A percentile compares a stretch with the other conserved stretches of the same genome.
These are phyloP conservation scores for Aspergillus texensis DNA, from an alignment of 2,329 filamentous ascomycete genomes.

Conservation along the genomic window DNA sequence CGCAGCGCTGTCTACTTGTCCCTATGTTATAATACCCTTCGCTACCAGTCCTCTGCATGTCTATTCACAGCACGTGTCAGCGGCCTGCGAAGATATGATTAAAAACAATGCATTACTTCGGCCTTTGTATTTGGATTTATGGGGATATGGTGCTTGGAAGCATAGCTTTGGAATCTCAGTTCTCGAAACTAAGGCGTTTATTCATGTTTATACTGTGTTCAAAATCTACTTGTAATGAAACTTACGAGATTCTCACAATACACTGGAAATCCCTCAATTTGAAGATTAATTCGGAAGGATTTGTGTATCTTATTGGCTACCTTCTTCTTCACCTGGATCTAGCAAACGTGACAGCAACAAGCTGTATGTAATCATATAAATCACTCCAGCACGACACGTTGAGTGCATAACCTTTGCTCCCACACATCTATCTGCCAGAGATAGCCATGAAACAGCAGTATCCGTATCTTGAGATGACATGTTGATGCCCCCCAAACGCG, in stretches of 20 bases:
- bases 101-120: background rate
- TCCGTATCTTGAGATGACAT: background rate
- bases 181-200: background rate
- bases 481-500: background rate
- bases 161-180: background rate
- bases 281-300: background rate
- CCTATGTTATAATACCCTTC: background rate
- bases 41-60: background rate
- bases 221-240: background rate
- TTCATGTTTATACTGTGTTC: background rate
- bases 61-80: background rate
- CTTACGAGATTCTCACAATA: background rate
- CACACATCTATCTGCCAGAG: slow-evolving; percentile 11
- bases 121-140: background rate
- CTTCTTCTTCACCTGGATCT: background rate
- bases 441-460: slow-evolving; percentile 2
- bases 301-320: background rate
- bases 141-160: background rate
- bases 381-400: background rate
- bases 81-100: background rate
- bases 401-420: background rate
- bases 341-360: slow-evolving; percentile 1
- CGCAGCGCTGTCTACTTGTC: background rate
- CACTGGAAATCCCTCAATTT: background rate
- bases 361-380: background rate